Evolutionary conservation across 768 basidiomycete genomes (phyloP).

Genomic region (Suillus plorans): DNA sequence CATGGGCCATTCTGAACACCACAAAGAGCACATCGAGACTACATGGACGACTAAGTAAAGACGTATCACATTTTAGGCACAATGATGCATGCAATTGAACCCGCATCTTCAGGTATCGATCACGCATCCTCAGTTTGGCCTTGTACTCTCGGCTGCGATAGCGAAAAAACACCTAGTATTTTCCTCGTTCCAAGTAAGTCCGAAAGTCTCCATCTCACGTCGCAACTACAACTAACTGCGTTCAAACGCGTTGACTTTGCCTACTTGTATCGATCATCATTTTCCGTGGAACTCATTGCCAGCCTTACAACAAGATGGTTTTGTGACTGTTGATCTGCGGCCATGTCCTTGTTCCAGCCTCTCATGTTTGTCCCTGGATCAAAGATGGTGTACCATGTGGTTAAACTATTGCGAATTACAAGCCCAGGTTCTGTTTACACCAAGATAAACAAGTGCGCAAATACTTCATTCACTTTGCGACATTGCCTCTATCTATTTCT

Average conservation of each 20-base stretch:
- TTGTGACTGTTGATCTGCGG: neutral
- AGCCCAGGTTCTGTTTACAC: neutral
- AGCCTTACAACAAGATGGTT: neutral
- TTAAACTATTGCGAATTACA: too few species aligned
- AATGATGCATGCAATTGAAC: too few species aligned
- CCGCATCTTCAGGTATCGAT: neutral
- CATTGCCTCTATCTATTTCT: neutral
- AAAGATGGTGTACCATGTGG: neutral
- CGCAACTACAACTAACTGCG: neutral
- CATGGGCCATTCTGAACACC: neutral
- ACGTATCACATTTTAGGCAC: too few species aligned
- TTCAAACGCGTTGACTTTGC: neutral
- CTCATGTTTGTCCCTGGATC: neutral
- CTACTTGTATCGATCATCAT: neutral
- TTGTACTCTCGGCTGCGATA: neutral
- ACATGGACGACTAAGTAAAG: too few species aligned
- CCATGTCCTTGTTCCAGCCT: neutral
- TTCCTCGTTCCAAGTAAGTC: neutral
- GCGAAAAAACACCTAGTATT: neutral
- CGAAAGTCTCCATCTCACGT: neutral
- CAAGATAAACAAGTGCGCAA: neutral
- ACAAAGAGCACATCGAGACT: too few species aligned
- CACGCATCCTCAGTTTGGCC: too few species aligned
- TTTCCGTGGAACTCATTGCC: too few species aligned
- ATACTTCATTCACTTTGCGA: neutral